phyloP scores from a whole-genome alignment of 2,329 filamentous ascomycete genomes.

The Pezicula rhizophila region DNA sequence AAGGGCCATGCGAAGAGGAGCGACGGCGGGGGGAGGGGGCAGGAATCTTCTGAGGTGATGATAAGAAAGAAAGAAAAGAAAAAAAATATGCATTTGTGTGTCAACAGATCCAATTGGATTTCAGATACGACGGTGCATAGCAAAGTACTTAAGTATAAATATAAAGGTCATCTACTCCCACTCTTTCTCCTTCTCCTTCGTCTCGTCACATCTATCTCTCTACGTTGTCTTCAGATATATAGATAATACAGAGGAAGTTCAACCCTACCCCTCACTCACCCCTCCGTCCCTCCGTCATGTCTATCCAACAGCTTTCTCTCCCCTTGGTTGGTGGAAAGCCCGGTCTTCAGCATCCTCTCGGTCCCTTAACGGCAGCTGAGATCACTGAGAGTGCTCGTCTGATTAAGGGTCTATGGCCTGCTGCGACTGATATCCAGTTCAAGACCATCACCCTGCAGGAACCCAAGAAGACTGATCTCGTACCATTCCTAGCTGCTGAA shows the following conservation, averaged over 20 bases:
- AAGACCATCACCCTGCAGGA: conserved; percentile 57
- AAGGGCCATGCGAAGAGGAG: conserved; percentile 13
- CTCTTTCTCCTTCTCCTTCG: not conserved
- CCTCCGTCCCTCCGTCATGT: conserved; percentile 17
- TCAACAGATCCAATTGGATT: not conserved
- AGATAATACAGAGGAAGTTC: too few species aligned
- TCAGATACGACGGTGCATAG: too few species aligned
- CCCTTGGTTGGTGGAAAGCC: conserved; percentile 16
- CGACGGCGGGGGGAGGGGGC: too few species aligned
- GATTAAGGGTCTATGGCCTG: conserved; percentile 48
- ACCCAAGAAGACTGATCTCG: conserved; percentile 45
- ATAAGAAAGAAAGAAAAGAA: conserved; percentile 8
- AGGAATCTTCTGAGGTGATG: too few species aligned
- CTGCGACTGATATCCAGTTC: conserved; percentile 51
- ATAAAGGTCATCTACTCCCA: not conserved
- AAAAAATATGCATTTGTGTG: not conserved
- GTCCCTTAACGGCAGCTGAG: conserved; percentile 51
- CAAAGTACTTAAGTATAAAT: too few species aligned
- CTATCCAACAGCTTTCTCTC: conserved; percentile 20
- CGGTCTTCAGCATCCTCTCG: conserved; percentile 45
- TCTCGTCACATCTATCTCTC: not conserved
- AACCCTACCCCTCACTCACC: too few species aligned
- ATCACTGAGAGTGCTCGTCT: conserved; percentile 45
- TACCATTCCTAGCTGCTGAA: conserved; percentile 45
- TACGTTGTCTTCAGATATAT: too few species aligned